A percentile compares a stretch with the other conserved stretches of the same genome.
These are phyloP conservation scores for Rosa lucieae DNA, from an alignment of 306 rosid genomes.

Conservation along the genomic window DNA sequence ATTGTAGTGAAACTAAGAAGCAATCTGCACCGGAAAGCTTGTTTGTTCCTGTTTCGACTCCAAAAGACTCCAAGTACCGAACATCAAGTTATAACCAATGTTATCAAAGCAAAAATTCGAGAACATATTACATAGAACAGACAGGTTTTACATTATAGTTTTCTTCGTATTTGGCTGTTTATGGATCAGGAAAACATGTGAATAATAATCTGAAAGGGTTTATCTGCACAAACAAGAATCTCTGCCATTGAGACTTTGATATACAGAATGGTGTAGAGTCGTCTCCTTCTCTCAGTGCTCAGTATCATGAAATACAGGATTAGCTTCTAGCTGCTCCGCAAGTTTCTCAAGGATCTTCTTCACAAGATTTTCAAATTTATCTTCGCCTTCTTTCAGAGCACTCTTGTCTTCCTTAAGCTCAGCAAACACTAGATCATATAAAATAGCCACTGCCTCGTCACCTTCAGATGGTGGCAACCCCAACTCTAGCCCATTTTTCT, in stretches of 20 bases:
- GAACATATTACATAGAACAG: background rate
- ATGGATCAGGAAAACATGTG: slow-evolving; percentile 11
- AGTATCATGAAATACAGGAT: slow-evolving; percentile 63
- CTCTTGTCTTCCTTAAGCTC: slow-evolving; percentile 42
- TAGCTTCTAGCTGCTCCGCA: slow-evolving; percentile 74
- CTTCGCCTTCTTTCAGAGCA: slow-evolving; percentile 37
- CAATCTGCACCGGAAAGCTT: slow-evolving; percentile 14
- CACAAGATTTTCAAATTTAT: slow-evolving; percentile 40
- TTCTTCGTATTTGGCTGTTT: background rate
- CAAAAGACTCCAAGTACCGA: background rate
- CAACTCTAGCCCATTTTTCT: slow-evolving; percentile 54
- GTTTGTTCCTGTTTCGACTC: slow-evolving; percentile 3
- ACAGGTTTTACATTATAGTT: slow-evolving; percentile 1
- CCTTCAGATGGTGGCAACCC: slow-evolving; percentile 61
- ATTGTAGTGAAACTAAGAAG: background rate
- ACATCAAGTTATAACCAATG: slow-evolving; percentile 1
- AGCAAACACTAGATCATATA: slow-evolving; percentile 68
- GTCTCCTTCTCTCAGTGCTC: slow-evolving; percentile 30
- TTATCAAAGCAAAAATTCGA: background rate
- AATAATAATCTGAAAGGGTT: background rate
- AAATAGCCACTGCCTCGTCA: slow-evolving; percentile 57
- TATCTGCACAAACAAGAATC: slow-evolving; percentile 8
- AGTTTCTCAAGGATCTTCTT: slow-evolving; percentile 61
- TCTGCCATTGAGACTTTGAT: slow-evolving; percentile 19
- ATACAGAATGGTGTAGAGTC: slow-evolving; percentile 12